Conservation (phyloP, 1,284 basidiomycete species). For the Trametes hirsuta region DNA sequence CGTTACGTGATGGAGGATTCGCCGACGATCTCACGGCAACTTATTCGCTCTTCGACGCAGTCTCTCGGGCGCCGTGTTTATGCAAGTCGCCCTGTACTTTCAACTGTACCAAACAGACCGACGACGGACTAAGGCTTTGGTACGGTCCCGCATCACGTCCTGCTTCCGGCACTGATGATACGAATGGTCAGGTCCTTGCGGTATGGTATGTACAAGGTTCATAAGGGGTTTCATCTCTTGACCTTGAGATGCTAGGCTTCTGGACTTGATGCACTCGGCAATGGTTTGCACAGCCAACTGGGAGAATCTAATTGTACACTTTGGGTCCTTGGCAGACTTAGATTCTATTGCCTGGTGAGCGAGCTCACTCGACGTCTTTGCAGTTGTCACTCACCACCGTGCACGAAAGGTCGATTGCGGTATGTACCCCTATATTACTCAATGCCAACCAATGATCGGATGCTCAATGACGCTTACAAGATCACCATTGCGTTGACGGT, state of each 20-base stretch:
- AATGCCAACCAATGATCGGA: too few species aligned
- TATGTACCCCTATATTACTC: neutral
- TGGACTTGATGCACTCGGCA: conserved; percentile 17
- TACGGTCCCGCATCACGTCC: neutral
- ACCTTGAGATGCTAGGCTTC: conserved; percentile 1
- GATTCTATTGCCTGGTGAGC: conserved; percentile 21
- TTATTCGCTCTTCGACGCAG: neutral
- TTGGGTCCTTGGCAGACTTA: conserved; percentile 10
- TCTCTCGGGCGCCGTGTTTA: conserved; percentile 22
- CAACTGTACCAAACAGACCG: conserved; percentile 16
- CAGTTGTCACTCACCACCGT: neutral
- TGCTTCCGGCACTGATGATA: neutral
- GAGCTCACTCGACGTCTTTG: too few species aligned
- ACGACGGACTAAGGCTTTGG: conserved; percentile 9
- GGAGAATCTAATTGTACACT: conserved; percentile 17
- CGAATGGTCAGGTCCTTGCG: conserved; percentile 7
- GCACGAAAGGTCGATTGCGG: conserved; percentile 13
- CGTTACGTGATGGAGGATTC: neutral
- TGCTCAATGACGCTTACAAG: neutral
- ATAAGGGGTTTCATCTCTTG: neutral
- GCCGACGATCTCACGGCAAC: neutral
- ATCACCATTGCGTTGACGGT: conserved; percentile 22
- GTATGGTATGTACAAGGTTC: conserved; percentile 11
- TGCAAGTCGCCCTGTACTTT: conserved; percentile 23
- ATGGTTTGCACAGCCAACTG: conserved; percentile 20